Percentiles rank a stretch among this genome's conserved stretches.
These are phyloP conservation scores for Sporisorium reilianum DNA, from an alignment of 1,284 basidiomycete species.

Conservation along the genomic window DNA sequence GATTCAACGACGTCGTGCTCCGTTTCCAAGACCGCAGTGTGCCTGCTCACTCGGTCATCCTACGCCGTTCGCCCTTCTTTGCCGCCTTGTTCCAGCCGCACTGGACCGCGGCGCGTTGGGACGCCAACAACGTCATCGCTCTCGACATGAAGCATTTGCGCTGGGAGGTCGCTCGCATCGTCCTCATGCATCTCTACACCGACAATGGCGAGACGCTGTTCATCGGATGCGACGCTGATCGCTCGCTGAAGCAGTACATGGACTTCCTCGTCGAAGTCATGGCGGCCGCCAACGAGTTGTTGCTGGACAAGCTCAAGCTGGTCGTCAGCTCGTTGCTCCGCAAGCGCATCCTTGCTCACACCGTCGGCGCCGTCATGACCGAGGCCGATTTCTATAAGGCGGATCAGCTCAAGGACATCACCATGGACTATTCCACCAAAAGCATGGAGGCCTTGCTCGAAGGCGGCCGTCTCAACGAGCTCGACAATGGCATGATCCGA, in stretches of 20 bases:
- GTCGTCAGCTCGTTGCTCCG: slow-evolving; percentile 77
- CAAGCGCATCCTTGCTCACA: slow-evolving; percentile 78
- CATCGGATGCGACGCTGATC: slow-evolving; percentile 69
- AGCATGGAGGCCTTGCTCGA: slow-evolving; percentile 92
- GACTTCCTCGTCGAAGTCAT: slow-evolving; percentile 91
- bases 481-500: slow-evolving; percentile 78
- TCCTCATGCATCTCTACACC: slow-evolving; percentile 83
- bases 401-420: slow-evolving; percentile 77
- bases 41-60: slow-evolving; percentile 78
- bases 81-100: slow-evolving; percentile 84
- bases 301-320: slow-evolving; percentile 85
- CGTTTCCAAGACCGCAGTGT: slow-evolving; percentile 79
- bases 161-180: slow-evolving; percentile 82
- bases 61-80: slow-evolving; percentile 88
- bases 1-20: slow-evolving; percentile 79
- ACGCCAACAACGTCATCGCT: slow-evolving; percentile 73
- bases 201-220: slow-evolving; percentile 80
- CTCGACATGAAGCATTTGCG: slow-evolving; percentile 81
- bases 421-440: slow-evolving; percentile 84
- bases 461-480: slow-evolving; percentile 79
- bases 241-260: slow-evolving; percentile 80
- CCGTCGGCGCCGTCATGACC: slow-evolving; percentile 82
- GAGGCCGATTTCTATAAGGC: slow-evolving; percentile 87
- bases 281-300: slow-evolving; percentile 86
- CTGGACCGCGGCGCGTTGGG: slow-evolving; percentile 80